Evolutionary conservation across 805 yeast genomes (phyloP).

Genomic region (Metahyphopichia silvanorum): DNA sequence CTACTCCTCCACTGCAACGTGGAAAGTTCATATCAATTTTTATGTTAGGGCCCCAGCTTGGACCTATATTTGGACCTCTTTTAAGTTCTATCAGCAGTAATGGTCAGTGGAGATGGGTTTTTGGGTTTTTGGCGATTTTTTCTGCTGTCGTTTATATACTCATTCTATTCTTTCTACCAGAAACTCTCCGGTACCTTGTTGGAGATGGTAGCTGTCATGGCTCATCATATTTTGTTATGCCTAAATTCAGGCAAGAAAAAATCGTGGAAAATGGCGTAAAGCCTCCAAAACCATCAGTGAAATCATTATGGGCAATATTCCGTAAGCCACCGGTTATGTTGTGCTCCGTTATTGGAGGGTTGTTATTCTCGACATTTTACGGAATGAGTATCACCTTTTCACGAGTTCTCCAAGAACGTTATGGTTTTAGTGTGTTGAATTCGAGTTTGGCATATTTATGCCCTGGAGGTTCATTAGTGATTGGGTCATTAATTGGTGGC

Average conservation of each 20-base stretch:
- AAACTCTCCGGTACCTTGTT: conserved; percentile 35
- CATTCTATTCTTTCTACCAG: conserved; percentile 33
- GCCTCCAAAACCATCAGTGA: conserved; percentile 45
- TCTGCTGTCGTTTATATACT: conserved; percentile 20
- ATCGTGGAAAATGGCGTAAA: conserved; percentile 15
- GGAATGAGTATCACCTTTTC: conserved; percentile 52
- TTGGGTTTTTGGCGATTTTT: conserved; percentile 28
- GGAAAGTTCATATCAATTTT: conserved; percentile 30
- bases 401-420: conserved; percentile 32
- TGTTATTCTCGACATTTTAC: conserved; percentile 54
- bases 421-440: conserved; percentile 30
- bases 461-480: conserved; percentile 48
- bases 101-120: conserved; percentile 32
- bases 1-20: conserved; percentile 25
- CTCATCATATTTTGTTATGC: conserved; percentile 21
- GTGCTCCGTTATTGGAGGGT: conserved; percentile 45
- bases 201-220: conserved; percentile 29
- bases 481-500: conserved; percentile 51
- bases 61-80: conserved; percentile 37
- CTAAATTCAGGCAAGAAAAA: conserved; percentile 21
- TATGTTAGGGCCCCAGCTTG: conserved; percentile 39
- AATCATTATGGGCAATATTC: conserved; percentile 32
- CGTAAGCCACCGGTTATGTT: conserved; percentile 42
- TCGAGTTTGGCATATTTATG: conserved; percentile 48
- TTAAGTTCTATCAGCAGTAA: conserved; percentile 22